Conservation (phyloP, 2,329 filamentous ascomycete genomes). For the Pyrenochaeta sp. region DNA sequence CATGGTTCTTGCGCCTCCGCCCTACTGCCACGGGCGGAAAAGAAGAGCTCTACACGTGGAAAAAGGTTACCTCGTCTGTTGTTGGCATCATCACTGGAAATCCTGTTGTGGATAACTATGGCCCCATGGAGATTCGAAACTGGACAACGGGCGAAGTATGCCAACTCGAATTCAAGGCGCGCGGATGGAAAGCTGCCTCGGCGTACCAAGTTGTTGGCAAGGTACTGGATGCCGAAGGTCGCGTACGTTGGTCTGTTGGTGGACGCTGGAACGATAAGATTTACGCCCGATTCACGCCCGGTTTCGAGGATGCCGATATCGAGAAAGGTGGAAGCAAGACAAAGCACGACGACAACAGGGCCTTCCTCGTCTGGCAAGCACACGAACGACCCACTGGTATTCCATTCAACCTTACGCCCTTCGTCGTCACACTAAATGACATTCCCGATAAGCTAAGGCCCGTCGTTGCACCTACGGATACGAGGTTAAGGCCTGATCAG, state of each 20-base stretch:
- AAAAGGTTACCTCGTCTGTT: conserved; percentile 97
- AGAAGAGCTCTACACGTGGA: conserved; percentile 96
- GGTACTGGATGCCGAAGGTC: conserved; percentile 79
- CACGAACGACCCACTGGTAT: conserved; percentile 82
- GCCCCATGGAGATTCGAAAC: conserved; percentile 96
- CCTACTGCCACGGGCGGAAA: conserved; percentile 71
- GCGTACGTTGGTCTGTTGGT: conserved; percentile 86
- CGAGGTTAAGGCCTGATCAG: conserved; percentile 91
- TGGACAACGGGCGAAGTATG: conserved; percentile 95
- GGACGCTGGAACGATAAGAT: conserved; percentile 98
- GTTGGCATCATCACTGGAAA: conserved; percentile 97
- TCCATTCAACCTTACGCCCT: conserved; percentile 96
- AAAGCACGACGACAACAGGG: conserved; percentile 72
- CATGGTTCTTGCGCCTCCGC: conserved; percentile 91
- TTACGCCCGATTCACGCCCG: conserved; percentile 90
- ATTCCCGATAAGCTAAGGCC: conserved; percentile 81
- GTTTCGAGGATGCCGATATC: conserved; percentile 78
- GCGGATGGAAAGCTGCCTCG: conserved; percentile 93
- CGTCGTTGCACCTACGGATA: conserved; percentile 89
- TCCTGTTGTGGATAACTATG: conserved; percentile 97
- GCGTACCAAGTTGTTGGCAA: conserved; percentile 90
- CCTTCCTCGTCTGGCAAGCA: conserved; percentile 92
- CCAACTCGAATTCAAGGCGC: conserved; percentile 88
- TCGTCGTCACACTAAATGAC: conserved; percentile 93
- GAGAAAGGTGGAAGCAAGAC: conserved; percentile 50